Percentiles rank a stretch among this genome's conserved stretches.
Evolutionary conservation across 2,329 filamentous ascomycete genomes (phyloP).

Genomic region (Fusarium sp.): DNA sequence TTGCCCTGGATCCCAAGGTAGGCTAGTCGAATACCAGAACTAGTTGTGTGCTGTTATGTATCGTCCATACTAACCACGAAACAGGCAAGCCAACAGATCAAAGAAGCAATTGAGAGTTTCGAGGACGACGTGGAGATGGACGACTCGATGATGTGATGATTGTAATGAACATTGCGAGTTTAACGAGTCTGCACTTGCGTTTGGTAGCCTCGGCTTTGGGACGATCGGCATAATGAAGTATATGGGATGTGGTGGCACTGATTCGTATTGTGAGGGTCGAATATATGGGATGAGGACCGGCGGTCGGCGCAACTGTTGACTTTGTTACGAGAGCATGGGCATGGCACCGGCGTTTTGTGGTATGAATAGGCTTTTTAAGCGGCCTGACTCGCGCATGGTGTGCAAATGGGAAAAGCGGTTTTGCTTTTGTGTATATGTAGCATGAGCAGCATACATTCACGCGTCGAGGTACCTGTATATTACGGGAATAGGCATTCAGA

Average conservation of each 20-base stretch:
- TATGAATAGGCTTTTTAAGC: slow-evolving; percentile 27
- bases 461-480: slow-evolving; percentile 38
- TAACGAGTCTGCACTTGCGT: slow-evolving; percentile 39
- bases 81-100: slow-evolving; percentile 91
- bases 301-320: slow-evolving; percentile 31
- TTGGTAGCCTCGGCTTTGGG: slow-evolving; percentile 27
- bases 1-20: slow-evolving; percentile 97
- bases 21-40: slow-evolving; percentile 37
- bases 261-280: slow-evolving; percentile 1
- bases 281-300: slow-evolving; percentile 8
- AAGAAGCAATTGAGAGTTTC: slow-evolving; percentile 93
- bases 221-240: slow-evolving; percentile 30
- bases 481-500: slow-evolving; percentile 19
- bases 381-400: slow-evolving; percentile 22
- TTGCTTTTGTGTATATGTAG: slow-evolving; percentile 40
- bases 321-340: slow-evolving; percentile 45
- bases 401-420: slow-evolving; percentile 31
- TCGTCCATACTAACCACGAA: slow-evolving; percentile 2
- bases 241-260: slow-evolving; percentile 8
- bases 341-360: slow-evolving; percentile 49
- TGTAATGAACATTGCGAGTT: slow-evolving; percentile 41
- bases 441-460: slow-evolving; percentile 19
- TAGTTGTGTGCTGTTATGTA: not conserved
- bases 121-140: slow-evolving; percentile 81
- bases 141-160: slow-evolving; percentile 69